phyloP scores from a whole-genome alignment of 768 basidiomycete genomes.

The Leccinum sublutescens region DNA sequence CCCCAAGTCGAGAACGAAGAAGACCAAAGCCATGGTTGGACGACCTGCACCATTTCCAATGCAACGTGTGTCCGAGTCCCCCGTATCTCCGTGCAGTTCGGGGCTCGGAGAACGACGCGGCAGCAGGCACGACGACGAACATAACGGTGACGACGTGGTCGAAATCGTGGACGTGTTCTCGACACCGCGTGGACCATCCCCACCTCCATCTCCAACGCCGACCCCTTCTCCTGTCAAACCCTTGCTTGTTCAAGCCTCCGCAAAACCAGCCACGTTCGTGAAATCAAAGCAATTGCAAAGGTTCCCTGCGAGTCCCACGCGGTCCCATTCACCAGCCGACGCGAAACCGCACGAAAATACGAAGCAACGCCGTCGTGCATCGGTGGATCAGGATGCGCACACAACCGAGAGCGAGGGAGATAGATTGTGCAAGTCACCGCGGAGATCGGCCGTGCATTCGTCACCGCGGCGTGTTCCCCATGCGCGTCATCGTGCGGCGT shows the following conservation, averaged over 20 bases:
- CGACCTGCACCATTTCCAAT: constrained; percentile 29
- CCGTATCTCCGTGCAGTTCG: background rate
- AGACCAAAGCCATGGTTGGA: background rate
- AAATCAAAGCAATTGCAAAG: background rate
- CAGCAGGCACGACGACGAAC: background rate
- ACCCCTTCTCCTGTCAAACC: constrained; percentile 14
- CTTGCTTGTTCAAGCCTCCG: background rate
- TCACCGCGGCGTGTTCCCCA: constrained; percentile 20
- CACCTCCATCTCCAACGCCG: constrained; percentile 21
- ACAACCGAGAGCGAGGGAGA: constrained; percentile 7
- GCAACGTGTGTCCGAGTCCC: constrained; percentile 9
- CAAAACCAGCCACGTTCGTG: background rate
- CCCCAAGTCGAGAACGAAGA: background rate
- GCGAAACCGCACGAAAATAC: background rate
- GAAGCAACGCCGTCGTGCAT: constrained; percentile 5
- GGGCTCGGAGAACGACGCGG: background rate
- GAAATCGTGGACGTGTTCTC: constrained; percentile 23
- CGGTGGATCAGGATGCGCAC: constrained; percentile 3
- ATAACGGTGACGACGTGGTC: background rate
- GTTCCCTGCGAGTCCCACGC: constrained; percentile 17
- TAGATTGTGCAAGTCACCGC: constrained; percentile 22
- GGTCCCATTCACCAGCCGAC: background rate
- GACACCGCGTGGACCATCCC: constrained; percentile 19
- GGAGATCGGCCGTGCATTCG: constrained; percentile 24
- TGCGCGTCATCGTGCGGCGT: constrained; percentile 3